Evolutionary conservation across 2,329 filamentous ascomycete genomes (phyloP), one percentile per base, ranked within the genome.

Genomic region (Akanthomyces muscarius): DNA sequence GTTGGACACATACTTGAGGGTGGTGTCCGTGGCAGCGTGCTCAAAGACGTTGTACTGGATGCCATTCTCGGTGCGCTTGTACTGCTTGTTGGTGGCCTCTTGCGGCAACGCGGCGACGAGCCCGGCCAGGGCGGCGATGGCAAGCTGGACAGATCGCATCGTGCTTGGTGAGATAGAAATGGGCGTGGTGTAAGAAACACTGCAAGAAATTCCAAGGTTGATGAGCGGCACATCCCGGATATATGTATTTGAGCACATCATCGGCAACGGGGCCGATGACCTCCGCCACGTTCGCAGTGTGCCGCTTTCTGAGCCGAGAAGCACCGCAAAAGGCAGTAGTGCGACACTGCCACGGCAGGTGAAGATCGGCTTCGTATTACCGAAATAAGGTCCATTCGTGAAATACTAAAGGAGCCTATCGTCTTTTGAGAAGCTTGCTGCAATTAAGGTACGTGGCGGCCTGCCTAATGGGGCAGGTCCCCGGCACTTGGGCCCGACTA

Each of bases 1-100:
- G 66, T 83, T 82, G 28, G 76, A 78, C 30, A 83, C 80, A 62
- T 78, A 82, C 25, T 80, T 75, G 51, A 83, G 66, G 30, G 70
- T 77, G 1, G 77, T 74, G 47, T 73, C 74, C 1, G 80, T 81
- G 1, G 75, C 75, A n/a, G 74, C 74, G 68, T 83, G 80, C 64
- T 82, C 75, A 63, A 81, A 82, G 42, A 82, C 74, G 18, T 74
- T 80, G 66, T 78, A 78, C 4, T 73, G 76, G 33, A 62, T 51
- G 13, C n/a, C 28, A 58, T 66, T 18, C 67, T 70, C 59, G 54
- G 23, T 64, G 33, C 57, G 38, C 30, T 60, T 66, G 48, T 66
- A 66, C 11, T 55, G 41, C 21, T 62, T 67, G 51, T 67, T 65
- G 61, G 56, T 16, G n/a, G 59, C 38, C n/a, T 52, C 48, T 21